These are phyloP conservation scores for Bolboschoenus planiculmis DNA, from an alignment of 176 grass and related monocot species.

Conservation along the genomic window DNA sequence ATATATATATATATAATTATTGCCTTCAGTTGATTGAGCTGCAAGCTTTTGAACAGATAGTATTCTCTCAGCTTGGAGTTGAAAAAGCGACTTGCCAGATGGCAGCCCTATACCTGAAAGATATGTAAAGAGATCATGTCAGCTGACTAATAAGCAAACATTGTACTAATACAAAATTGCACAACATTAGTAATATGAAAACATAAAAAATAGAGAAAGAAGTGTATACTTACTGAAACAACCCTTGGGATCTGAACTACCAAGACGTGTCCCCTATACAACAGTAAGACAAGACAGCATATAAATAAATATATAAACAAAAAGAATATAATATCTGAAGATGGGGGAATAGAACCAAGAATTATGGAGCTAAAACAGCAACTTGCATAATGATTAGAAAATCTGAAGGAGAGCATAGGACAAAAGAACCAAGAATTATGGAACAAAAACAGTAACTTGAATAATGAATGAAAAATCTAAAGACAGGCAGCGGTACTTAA, in stretches of 20 bases:
- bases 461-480: background rate
- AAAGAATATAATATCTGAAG: background rate
- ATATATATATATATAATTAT: too few species aligned
- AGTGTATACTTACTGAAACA: conserved; percentile 86
- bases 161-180: background rate
- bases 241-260: conserved; percentile 90
- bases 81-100: conserved; percentile 96
- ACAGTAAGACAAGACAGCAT: conserved; percentile 3
- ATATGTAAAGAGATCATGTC: conserved; percentile 16
- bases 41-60: conserved; percentile 87
- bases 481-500: background rate
- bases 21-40: conserved; percentile 85
- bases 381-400: background rate
- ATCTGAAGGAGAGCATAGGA: background rate
- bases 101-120: conserved; percentile 76
- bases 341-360: background rate
- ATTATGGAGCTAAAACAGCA: background rate
- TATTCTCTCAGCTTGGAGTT: conserved; percentile 92
- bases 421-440: background rate
- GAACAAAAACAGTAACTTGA: background rate
- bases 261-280: conserved; percentile 70
- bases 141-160: conserved; percentile 7
- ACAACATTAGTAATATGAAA: background rate
- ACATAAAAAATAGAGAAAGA: conserved; percentile 17
- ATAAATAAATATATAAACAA: conserved; percentile 1